phyloP scores from a whole-genome alignment of 1,139 yeast genomes.

The Pneumocystis murina region DNA sequence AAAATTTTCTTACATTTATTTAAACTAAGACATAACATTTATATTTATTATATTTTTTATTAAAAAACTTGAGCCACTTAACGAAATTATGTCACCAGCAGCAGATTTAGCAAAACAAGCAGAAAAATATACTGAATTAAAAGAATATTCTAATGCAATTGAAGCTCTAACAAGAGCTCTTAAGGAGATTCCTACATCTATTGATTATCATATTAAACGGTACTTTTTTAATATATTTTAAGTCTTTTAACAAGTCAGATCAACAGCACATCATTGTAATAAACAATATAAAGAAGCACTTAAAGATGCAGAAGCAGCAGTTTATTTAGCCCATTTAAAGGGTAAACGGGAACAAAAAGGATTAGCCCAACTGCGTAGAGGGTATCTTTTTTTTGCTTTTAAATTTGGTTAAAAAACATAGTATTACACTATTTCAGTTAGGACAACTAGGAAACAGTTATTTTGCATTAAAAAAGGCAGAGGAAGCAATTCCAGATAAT shows the following conservation, averaged over 20 bases:
- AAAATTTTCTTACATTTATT: too few species aligned
- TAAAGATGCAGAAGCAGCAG: slow-evolving; percentile 41
- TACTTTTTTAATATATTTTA: slow-evolving; percentile 1
- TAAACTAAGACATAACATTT: too few species aligned
- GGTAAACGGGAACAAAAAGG: slow-evolving; percentile 43
- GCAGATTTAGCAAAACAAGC: slow-evolving; percentile 1
- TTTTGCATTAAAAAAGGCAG: slow-evolving; percentile 36
- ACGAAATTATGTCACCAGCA: background rate
- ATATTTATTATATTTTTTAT: too few species aligned
- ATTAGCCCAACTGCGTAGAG: slow-evolving; percentile 45
- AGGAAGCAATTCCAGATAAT: slow-evolving; percentile 34
- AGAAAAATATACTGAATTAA: background rate
- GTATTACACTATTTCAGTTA: slow-evolving; percentile 22
- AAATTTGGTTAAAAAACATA: slow-evolving; percentile 25
- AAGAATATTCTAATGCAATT: slow-evolving; percentile 3
- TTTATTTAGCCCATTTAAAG: slow-evolving; percentile 36
- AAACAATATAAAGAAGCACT: slow-evolving; percentile 38
- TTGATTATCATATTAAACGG: slow-evolving; percentile 8
- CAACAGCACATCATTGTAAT: slow-evolving; percentile 43
- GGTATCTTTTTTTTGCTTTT: slow-evolving; percentile 11
- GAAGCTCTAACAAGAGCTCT: slow-evolving; percentile 7
- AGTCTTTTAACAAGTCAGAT: slow-evolving; percentile 37
- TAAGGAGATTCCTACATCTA: slow-evolving; percentile 3
- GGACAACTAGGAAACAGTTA: slow-evolving; percentile 37
- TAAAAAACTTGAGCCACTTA: too few species aligned